Percentiles rank a stretch among this genome's conserved stretches.
Evolutionary conservation across 2,329 filamentous ascomycete genomes (phyloP).

Genomic region (Tolypocladium cylindrosporum): DNA sequence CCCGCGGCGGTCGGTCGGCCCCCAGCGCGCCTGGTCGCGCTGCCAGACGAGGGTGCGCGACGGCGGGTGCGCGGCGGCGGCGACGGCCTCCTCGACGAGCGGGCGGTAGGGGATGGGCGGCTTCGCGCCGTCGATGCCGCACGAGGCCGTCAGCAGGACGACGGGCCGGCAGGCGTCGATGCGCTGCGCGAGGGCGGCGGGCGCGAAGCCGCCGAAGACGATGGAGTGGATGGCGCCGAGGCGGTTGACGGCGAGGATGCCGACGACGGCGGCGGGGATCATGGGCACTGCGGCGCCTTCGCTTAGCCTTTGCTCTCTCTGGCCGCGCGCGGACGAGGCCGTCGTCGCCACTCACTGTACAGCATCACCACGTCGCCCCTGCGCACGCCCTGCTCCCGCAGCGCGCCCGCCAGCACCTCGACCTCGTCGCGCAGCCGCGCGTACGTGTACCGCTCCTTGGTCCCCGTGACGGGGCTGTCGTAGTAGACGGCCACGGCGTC

Average conservation of each 20-base stretch:
- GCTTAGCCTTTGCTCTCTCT: neutral
- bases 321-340: neutral
- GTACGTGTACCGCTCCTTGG: constrained; percentile 68
- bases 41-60: constrained; percentile 72
- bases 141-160: constrained; percentile 78
- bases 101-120: constrained; percentile 68
- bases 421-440: constrained; percentile 67
- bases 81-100: constrained; percentile 65
- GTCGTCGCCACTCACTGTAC: constrained; percentile 42
- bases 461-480: constrained; percentile 74
- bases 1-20: constrained; percentile 51
- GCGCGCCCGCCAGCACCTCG: constrained; percentile 68
- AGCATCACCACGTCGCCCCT: constrained; percentile 82
- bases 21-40: constrained; percentile 66
- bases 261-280: constrained; percentile 83
- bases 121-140: constrained; percentile 81
- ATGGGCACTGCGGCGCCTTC: constrained; percentile 62
- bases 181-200: constrained; percentile 71
- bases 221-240: constrained; percentile 84
- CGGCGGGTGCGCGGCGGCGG: constrained; percentile 61
- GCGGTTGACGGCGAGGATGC: constrained; percentile 70
- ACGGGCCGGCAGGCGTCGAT: constrained; percentile 74
- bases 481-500: constrained; percentile 68
- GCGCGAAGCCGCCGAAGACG: constrained; percentile 87
- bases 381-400: constrained; percentile 71